Conservation (phyloP, 495 filamentous ascomycete genomes). For the Hypomontagnella monticulosa region DNA sequence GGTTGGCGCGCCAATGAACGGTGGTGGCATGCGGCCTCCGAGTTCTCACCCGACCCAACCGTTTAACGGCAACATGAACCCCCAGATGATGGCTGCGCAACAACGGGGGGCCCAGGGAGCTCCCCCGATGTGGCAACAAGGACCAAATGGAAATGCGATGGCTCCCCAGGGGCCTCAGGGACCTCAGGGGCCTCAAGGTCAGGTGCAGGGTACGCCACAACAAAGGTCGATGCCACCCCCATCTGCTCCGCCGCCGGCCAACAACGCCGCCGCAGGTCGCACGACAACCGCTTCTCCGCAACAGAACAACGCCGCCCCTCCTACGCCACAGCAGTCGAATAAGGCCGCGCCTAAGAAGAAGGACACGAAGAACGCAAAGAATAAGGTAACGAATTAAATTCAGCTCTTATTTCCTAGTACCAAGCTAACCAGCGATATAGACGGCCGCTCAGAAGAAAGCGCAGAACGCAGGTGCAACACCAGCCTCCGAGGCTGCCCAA, state of each 20-base stretch:
- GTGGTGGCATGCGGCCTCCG: slow-evolving; percentile 83
- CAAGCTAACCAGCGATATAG: slow-evolving; percentile 52
- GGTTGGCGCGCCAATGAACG: slow-evolving; percentile 65
- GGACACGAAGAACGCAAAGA: slow-evolving; percentile 70
- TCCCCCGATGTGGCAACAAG: slow-evolving; percentile 64
- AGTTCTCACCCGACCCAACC: slow-evolving; percentile 77
- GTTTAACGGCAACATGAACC: slow-evolving; percentile 74
- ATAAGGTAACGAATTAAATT: slow-evolving; percentile 73
- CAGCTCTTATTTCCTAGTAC: not conserved
- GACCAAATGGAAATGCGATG: slow-evolving; percentile 72
- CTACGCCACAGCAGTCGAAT: slow-evolving; percentile 80
- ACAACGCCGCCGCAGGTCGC: slow-evolving; percentile 59
- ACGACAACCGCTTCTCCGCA: slow-evolving; percentile 83
- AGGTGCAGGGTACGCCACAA: slow-evolving; percentile 77
- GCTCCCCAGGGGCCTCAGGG: slow-evolving; percentile 59
- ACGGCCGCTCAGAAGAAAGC: slow-evolving; percentile 76
- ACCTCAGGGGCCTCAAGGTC: slow-evolving; percentile 65
- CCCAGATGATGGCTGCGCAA: slow-evolving; percentile 55
- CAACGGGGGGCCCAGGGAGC: slow-evolving; percentile 50
- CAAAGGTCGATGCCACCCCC: slow-evolving; percentile 89
- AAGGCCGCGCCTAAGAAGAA: slow-evolving; percentile 91
- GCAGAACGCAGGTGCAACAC: slow-evolving; percentile 73
- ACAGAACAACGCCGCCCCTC: slow-evolving; percentile 76
- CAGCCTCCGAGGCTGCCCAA: slow-evolving; percentile 76
- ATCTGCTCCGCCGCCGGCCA: slow-evolving; percentile 74